Base-by-base conservation (phyloP, 1,284 basidiomycete species). In the Mixia osmundae region DNA sequence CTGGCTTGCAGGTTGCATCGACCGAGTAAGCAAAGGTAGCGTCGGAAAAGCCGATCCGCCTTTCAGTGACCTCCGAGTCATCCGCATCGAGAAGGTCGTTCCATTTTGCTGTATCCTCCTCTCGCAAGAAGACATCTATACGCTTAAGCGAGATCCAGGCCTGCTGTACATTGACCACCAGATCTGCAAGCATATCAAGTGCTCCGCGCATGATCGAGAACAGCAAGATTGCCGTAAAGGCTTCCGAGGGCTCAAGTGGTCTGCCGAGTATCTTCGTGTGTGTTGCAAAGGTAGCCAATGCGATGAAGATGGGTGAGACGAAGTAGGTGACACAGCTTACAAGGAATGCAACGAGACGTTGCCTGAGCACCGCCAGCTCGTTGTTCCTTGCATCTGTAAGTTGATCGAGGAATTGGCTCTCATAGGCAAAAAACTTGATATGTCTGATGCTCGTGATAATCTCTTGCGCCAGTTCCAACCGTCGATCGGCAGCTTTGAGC, bases 91-190 rank as follows among this genome's bases (percentile, higher is more conserved):
- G 16, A 6, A 34, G 48, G 40, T 65, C 60, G 25, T 54, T 49
- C 47, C 66, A 67, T 50, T 68, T 68, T 39, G 56, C 50, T 5
- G 65, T 67, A 42, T 68, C 66, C 27, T 61, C 56, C 45, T 67
- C 64, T 24, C 59, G 50, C 27, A 68, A 50, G 44, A 63, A 66
- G 3, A 52, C 49, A 45, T 64, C 56, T 26, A 52, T 44, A 12
- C 61, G 56, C 3, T 39, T 43, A 33, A 55, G 56, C 1, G 57
- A 59, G 12, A 60, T 57, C 39, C 58, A 55, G 0, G 60, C 56
- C 33, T 59, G 55, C 4, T 66, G 53, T 6, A 62, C 50, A 42
- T 59, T 54, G n/a, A 62, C 61, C 36, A 62, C 47, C 55, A 59
- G 53, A 35, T 53, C 51, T 2, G 55, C 50, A 27, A 55, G 35